Percentiles rank a stretch among this genome's conserved stretches.
Evolutionary conservation across 2,329 filamentous ascomycete genomes (phyloP).

Genomic region (Colletotrichum sp.): DNA sequence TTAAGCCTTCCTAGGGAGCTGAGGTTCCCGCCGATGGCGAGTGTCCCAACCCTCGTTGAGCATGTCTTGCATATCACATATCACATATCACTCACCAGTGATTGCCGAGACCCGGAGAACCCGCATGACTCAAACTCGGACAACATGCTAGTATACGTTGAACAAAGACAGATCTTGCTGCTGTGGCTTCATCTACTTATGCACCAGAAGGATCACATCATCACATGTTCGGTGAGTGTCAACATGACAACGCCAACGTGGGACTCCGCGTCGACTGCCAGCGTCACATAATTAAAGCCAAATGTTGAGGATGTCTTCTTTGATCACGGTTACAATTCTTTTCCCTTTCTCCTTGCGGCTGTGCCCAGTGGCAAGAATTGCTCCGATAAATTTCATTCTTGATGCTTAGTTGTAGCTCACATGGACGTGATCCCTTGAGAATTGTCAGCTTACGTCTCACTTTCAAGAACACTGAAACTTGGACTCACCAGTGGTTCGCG

Average conservation of each 20-base stretch:
- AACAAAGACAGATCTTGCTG: background rate
- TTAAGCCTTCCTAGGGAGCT: background rate
- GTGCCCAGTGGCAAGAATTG: background rate
- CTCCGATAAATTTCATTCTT: background rate
- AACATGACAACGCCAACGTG: background rate
- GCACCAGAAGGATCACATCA: background rate
- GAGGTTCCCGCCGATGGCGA: background rate
- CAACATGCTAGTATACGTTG: rapidly evolving
- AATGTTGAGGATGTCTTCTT: background rate
- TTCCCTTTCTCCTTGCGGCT: background rate
- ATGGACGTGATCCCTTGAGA: conserved; percentile 31
- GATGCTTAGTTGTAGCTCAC: conserved; percentile 29
- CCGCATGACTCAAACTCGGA: background rate
- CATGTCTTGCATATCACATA: background rate
- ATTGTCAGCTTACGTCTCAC: background rate
- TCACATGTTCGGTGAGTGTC: background rate
- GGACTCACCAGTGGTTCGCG: conserved; percentile 47
- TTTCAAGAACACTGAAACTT: too few relatives aligned
- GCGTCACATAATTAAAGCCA: background rate
- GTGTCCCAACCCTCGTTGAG: background rate
- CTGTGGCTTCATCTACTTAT: background rate
- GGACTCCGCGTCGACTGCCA: rapidly evolving
- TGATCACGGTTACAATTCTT: background rate
- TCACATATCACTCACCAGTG: background rate
- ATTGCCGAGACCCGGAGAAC: background rate